These are phyloP conservation scores for Flaveria brownii DNA, from an alignment of 129 eudicot genomes.

Conservation along the genomic window DNA sequence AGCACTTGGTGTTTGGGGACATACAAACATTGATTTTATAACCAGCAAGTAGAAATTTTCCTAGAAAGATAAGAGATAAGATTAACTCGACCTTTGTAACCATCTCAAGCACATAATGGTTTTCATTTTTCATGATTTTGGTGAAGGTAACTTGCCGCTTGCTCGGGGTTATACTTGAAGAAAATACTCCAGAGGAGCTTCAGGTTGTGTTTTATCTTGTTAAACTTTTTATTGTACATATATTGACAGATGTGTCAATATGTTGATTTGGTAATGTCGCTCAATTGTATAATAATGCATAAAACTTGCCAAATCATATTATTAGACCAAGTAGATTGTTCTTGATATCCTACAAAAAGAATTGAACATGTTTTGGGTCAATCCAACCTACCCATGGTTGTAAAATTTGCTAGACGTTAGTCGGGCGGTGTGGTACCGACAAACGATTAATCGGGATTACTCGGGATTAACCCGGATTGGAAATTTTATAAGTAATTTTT, in stretches of 20 bases:
- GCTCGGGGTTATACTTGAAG: slow-evolving; percentile 87
- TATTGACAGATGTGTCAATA: not conserved
- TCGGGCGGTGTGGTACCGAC: too few relatives aligned
- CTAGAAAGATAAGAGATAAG: not conserved
- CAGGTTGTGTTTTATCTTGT: slow-evolving; percentile 49
- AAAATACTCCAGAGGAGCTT: slow-evolving; percentile 81
- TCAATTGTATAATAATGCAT: not conserved
- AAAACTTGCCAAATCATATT: not conserved
- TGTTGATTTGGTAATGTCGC: not conserved
- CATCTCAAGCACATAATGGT: slow-evolving; percentile 16
- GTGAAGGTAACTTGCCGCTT: slow-evolving; percentile 82
- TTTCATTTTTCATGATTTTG: slow-evolving; percentile 18
- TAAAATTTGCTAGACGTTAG: too few relatives aligned
- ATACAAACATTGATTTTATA: not conserved
- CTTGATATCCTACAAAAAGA: not conserved
- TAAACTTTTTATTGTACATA: slow-evolving; percentile 5
- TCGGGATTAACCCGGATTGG: too few relatives aligned
- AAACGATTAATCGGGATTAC: too few relatives aligned
- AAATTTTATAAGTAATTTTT: too few relatives aligned
- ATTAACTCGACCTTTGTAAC: slow-evolving; percentile 10
- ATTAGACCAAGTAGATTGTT: not conserved
- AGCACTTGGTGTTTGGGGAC: not conserved
- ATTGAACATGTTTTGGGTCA: not conserved
- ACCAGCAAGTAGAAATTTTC: not conserved
- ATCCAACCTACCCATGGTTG: not conserved